phyloP scores from a whole-genome alignment of 805 yeast genomes.

The Cyberlindnera lachancei region DNA sequence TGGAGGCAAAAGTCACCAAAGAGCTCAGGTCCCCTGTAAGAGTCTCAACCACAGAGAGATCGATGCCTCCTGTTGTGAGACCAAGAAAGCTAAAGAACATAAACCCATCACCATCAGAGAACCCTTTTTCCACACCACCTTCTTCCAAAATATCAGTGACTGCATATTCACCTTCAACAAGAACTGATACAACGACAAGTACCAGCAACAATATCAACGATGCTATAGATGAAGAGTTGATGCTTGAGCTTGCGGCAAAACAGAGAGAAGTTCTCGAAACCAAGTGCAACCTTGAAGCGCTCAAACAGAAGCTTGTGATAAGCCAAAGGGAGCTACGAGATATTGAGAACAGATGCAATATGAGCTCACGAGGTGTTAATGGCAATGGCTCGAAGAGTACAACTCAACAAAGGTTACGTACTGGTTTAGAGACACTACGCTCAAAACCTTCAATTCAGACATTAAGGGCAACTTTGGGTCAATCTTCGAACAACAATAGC shows the following conservation, averaged over 20 bases:
- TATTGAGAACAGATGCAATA: constrained; percentile 28
- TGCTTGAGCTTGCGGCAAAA: constrained; percentile 39
- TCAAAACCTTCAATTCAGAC: constrained; percentile 12
- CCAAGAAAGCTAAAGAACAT: too few relatives aligned
- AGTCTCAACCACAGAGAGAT: constrained; percentile 1
- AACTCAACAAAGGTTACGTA: not conserved
- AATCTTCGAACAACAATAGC: constrained; percentile 3
- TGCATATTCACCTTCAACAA: not conserved
- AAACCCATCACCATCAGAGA: not conserved
- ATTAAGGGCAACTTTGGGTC: constrained; percentile 4
- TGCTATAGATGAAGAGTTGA: constrained; percentile 16
- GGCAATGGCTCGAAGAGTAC: too few relatives aligned
- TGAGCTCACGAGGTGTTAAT: too few relatives aligned
- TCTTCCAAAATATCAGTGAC: not conserved
- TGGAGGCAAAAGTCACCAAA: constrained; percentile 6
- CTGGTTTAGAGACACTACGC: constrained; percentile 1
- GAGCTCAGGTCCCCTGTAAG: not conserved
- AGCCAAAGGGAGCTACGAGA: constrained; percentile 31
- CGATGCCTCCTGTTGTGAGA: too few relatives aligned
- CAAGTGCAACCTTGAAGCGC: constrained; percentile 30
- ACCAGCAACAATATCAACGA: not conserved
- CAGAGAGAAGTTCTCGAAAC: constrained; percentile 46
- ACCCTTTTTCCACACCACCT: not conserved
- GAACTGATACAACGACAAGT: not conserved
- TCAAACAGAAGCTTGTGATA: constrained; percentile 30